These are phyloP conservation scores for Rhodotorula taiwanensis DNA, from an alignment of 768 basidiomycete species.

Conservation along the genomic window DNA sequence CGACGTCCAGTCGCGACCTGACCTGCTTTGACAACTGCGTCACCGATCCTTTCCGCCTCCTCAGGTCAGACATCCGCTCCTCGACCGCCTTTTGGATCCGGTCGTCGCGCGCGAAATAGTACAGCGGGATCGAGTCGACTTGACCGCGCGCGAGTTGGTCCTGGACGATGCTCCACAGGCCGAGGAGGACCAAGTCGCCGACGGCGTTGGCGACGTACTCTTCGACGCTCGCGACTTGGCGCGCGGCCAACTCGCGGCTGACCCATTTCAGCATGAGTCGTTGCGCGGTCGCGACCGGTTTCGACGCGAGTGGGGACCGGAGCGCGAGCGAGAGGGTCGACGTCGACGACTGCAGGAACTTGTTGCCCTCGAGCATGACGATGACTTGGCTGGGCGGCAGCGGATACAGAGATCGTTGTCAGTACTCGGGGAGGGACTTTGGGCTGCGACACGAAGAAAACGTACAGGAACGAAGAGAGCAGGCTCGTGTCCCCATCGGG, in stretches of 20 bases:
- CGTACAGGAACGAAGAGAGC: constrained; percentile 82
- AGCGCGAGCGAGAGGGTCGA: constrained; percentile 64
- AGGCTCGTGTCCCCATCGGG: constrained; percentile 59
- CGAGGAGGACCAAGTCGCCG: constrained; percentile 72
- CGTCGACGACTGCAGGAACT: constrained; percentile 71
- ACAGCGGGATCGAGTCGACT: constrained; percentile 52
- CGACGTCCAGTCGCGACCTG: constrained; percentile 62
- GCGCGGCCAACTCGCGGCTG: constrained; percentile 73
- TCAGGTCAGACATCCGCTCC: constrained; percentile 48
- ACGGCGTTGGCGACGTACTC: constrained; percentile 92
- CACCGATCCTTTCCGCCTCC: constrained; percentile 28
- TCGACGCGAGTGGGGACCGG: constrained; percentile 46
- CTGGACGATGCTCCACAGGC: constrained; percentile 64
- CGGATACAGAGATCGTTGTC: too few species aligned
- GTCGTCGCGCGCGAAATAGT: constrained; percentile 88
- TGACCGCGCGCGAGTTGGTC: constrained; percentile 48
- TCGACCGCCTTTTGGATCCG: constrained; percentile 54
- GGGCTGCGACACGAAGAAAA: too few species aligned
- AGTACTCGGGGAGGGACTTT: too few species aligned
- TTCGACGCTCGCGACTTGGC: constrained; percentile 70
- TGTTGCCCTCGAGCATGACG: constrained; percentile 92
- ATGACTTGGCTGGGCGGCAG: too few species aligned
- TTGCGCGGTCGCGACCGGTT: constrained; percentile 69
- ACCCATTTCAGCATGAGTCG: constrained; percentile 76
- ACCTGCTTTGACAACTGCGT: constrained; percentile 53